These are phyloP conservation scores for Triglochin maritima DNA, from an alignment of 106 monocot genomes.

Conservation along the genomic window DNA sequence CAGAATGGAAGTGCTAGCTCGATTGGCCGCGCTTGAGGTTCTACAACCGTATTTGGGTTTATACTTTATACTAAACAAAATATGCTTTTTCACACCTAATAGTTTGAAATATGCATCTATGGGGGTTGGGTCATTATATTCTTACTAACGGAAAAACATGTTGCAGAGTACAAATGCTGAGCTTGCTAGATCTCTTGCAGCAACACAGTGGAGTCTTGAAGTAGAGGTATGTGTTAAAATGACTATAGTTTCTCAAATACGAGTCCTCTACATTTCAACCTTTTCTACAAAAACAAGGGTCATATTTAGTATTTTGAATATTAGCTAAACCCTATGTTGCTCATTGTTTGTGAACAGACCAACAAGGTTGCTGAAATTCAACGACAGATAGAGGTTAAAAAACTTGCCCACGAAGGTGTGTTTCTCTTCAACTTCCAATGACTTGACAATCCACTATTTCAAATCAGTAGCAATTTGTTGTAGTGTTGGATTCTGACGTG, in stretches of 20 bases:
- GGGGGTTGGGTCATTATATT: not conserved
- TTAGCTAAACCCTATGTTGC: not conserved
- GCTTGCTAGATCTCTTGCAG: conserved; percentile 66
- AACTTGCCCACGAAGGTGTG: conserved; percentile 46
- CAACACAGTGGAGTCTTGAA: conserved; percentile 75
- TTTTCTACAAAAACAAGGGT: too few species aligned
- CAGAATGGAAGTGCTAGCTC: conserved; percentile 84
- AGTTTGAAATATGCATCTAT: too few species aligned
- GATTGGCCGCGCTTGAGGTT: conserved; percentile 75
- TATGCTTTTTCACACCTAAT: not conserved
- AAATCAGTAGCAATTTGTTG: too few species aligned
- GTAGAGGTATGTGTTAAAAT: conserved; percentile 28
- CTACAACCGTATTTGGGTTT: not conserved
- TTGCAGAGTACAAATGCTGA: conserved; percentile 67
- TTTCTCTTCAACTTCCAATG: not conserved
- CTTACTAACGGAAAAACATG: conserved; percentile 10
- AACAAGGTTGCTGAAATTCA: conserved; percentile 47
- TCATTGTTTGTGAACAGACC: conserved; percentile 20
- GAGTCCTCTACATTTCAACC: too few species aligned
- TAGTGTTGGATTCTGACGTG: too few species aligned
- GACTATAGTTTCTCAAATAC: too few species aligned
- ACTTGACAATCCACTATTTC: too few species aligned
- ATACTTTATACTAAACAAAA: not conserved
- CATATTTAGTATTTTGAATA: too few species aligned
- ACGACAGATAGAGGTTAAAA: conserved; percentile 58